phyloP scores from a whole-genome alignment of 2,329 filamentous ascomycete genomes.

The Penicillium sp. region DNA sequence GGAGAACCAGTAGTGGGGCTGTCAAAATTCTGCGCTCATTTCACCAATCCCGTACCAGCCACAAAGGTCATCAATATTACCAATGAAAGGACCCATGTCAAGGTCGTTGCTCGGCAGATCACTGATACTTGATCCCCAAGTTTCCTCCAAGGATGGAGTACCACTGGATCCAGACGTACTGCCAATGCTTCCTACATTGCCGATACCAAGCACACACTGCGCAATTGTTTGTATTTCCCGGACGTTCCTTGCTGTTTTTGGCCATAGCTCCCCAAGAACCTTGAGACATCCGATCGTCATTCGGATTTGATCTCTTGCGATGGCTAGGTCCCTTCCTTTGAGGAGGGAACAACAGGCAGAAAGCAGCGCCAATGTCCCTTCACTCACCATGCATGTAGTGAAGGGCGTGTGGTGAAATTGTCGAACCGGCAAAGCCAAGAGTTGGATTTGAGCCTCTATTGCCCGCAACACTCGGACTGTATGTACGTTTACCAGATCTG shows the following conservation, averaged over 20 bases:
- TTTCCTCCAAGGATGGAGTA: not conserved
- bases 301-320: conserved; percentile 46
- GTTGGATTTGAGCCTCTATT: conserved; percentile 42
- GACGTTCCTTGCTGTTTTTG: conserved; percentile 39
- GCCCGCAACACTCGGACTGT: conserved; percentile 43
- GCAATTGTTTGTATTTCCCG: conserved; percentile 46
- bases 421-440: conserved; percentile 39
- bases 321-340: conserved; percentile 33
- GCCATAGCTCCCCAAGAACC: conserved; percentile 42
- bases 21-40: not conserved
- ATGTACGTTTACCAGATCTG: conserved; percentile 40
- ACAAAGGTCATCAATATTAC: not conserved
- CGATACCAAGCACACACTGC: not conserved
- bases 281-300: conserved; percentile 47
- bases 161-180: not conserved
- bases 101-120: not conserved
- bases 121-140: not conserved
- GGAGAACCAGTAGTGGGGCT: no score
- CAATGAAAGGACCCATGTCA: not conserved
- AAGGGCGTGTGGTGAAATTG: conserved; percentile 45
- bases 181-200: not conserved
- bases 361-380: conserved; percentile 33
- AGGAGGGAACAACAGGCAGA: conserved; percentile 14
- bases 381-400: conserved; percentile 45
- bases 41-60: not conserved